phyloP scores from a whole-genome alignment of 768 basidiomycete genomes.

The Neoboletus brunneissimus region DNA sequence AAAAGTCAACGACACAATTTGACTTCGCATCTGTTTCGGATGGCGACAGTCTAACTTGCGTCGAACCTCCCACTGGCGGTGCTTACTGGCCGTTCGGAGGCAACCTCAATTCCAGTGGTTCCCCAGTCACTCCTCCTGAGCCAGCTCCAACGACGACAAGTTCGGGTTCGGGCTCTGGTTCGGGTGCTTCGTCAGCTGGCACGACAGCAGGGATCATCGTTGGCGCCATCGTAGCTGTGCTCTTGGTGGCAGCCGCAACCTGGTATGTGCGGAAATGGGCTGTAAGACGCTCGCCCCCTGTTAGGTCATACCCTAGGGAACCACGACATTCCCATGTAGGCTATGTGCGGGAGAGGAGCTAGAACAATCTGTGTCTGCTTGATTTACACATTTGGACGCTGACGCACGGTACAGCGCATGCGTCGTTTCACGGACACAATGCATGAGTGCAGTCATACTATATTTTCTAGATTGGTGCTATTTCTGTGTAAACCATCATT shows the following conservation, averaged over 20 bases:
- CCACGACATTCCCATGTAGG: constrained; percentile 16
- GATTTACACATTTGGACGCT: background rate
- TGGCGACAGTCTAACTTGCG: constrained; percentile 61
- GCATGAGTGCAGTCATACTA: background rate
- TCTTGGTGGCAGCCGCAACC: constrained; percentile 37
- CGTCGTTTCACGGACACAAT: background rate
- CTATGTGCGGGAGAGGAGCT: constrained; percentile 16
- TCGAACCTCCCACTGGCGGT: constrained; percentile 63
- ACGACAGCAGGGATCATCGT: constrained; percentile 45
- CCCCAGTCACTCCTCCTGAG: constrained; percentile 17
- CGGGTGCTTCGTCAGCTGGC: constrained; percentile 29
- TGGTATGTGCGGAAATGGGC: constrained; percentile 53
- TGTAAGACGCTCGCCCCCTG: constrained; percentile 30
- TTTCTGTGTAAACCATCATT: background rate
- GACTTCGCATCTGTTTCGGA: constrained; percentile 52
- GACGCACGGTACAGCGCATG: background rate
- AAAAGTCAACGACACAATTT: constrained; percentile 44
- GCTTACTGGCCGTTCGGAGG: constrained; percentile 71
- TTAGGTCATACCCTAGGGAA: constrained; percentile 20
- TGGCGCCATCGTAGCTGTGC: constrained; percentile 48
- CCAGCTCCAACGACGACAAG: constrained; percentile 1
- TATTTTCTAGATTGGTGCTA: background rate
- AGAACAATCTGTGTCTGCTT: background rate
- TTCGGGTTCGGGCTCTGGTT: constrained; percentile 17
- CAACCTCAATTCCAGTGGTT: constrained; percentile 38